Evolutionary conservation across 345 rosid species (phyloP), one percentile per base, ranked within the genome.

Genomic region (Lepidium didymum): DNA sequence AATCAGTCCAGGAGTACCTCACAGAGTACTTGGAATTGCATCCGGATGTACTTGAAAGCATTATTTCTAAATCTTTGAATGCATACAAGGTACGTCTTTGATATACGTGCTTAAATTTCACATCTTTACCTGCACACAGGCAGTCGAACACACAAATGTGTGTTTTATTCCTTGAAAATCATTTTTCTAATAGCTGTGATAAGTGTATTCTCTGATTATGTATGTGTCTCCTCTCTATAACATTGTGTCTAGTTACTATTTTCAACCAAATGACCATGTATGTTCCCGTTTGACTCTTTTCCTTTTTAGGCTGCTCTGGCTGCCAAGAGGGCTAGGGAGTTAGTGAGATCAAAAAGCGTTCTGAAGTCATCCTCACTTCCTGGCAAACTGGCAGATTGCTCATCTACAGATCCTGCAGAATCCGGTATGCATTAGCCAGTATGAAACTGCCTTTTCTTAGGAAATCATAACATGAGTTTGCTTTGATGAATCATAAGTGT

Each of bases 381-480:
- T 50, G 99, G 99, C 56, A 94, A 91, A 81, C 81, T 94, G 49
- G 90, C 99, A 73, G 99, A 94, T 79, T 94, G 99, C 76, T 91
- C 99, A 19, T 91, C 93, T 7, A 53, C 93, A 64, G 81, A 84
- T 79, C 97, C 99, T 64, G 96, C 83, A 84, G 97, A 89, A 71
- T 82, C 91, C 75, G 99, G 97, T 94, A 82, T 52, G 40, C 16
- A 40, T 34, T 58, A 7, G 44, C 54, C 42, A 34, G 46, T 73
- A 58, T 86, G 78, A 81, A 79, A 82, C 77, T 85, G 66, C 84
- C 92, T 29, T 86, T 86, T 58, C 90, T 83, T 75, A 23, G 89
- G 89, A 67, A 86, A 90, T 81, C 84, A 67, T 87, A 83, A 90
- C 83, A 74, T 79, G 84, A 70, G 86, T 89, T 87, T 72, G 41